phyloP scores from a whole-genome alignment of 2,329 filamentous ascomycete genomes.

The Microdochium nivale region DNA sequence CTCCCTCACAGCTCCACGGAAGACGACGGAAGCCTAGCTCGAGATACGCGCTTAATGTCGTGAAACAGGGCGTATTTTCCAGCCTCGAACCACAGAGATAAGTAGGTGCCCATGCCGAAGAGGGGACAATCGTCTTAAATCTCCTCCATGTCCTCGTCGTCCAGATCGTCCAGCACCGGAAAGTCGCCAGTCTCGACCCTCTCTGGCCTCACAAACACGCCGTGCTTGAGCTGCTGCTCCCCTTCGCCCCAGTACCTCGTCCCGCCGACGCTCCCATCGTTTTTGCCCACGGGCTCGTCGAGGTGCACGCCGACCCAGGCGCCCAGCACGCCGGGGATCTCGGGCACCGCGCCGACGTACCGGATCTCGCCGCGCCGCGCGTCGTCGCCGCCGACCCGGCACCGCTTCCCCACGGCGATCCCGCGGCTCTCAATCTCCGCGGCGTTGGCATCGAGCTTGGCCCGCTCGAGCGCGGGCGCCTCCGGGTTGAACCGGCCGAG shows the following conservation, averaged over 20 bases:
- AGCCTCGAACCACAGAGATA: no score
- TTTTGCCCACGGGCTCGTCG: conserved; percentile 76
- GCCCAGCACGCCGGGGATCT: conserved; percentile 58
- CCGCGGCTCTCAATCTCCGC: conserved; percentile 63
- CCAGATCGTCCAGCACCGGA: conserved; percentile 61
- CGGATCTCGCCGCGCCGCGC: conserved; percentile 58
- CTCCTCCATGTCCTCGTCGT: conserved; percentile 73
- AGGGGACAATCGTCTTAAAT: conserved; percentile 35
- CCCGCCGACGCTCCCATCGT: conserved; percentile 64
- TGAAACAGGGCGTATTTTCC: no score
- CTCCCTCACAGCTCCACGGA: no score
- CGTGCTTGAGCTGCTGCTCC: conserved; percentile 53
- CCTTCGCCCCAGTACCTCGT: conserved; percentile 62
- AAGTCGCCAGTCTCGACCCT: conserved; percentile 70
- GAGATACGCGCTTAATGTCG: no score
- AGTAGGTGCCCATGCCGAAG: background rate
- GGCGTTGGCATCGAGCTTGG: conserved; percentile 59
- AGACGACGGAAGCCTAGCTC: no score
- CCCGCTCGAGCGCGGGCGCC: conserved; percentile 64
- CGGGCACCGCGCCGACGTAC: conserved; percentile 66
- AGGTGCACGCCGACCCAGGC: conserved; percentile 68
- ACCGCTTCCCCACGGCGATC: conserved; percentile 54
- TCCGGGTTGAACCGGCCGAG: conserved; percentile 92
- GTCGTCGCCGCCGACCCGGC: conserved; percentile 60
- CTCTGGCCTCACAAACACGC: conserved; percentile 72